These are phyloP conservation scores for Cyphellophora europaea DNA, from an alignment of 2,329 filamentous ascomycete species.

Conservation along the genomic window DNA sequence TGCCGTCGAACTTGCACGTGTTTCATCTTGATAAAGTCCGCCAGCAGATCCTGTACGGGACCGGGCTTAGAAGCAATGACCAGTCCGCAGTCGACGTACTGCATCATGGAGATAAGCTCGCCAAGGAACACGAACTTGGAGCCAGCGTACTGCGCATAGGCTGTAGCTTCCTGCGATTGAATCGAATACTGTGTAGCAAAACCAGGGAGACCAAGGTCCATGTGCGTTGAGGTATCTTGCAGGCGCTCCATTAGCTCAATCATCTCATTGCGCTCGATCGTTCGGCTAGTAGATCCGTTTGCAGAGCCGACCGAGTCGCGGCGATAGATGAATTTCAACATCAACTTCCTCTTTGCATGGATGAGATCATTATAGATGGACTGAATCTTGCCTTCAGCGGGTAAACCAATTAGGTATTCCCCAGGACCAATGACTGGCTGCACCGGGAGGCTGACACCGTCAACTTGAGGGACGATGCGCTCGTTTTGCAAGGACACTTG, in stretches of 20 bases:
- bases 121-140: constrained; percentile 36
- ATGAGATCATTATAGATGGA: constrained; percentile 18
- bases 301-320: constrained; percentile 14
- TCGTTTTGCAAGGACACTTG: constrained; percentile 19
- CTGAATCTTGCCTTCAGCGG: constrained; percentile 19
- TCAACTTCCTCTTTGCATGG: constrained; percentile 15
- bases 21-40: constrained; percentile 33
- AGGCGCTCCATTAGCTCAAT: constrained; percentile 26
- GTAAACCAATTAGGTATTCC: constrained; percentile 17
- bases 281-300: constrained; percentile 13
- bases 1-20: constrained; percentile 21
- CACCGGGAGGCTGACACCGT: constrained; percentile 13
- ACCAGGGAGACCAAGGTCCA: constrained; percentile 33
- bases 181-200: constrained; percentile 26
- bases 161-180: constrained; percentile 28
- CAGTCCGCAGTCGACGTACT: constrained; percentile 27
- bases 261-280: constrained; percentile 22
- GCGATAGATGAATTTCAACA: constrained; percentile 17
- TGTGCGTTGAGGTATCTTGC: constrained; percentile 33
- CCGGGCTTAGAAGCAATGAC: constrained; percentile 29
- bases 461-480: constrained; percentile 11
- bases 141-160: constrained; percentile 38
- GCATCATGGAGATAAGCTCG: constrained; percentile 29
- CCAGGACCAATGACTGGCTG: constrained; percentile 14
- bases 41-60: constrained; percentile 27